Conservation (phyloP, 441 rosid genomes). For the Eugenia klotzschiana region DNA sequence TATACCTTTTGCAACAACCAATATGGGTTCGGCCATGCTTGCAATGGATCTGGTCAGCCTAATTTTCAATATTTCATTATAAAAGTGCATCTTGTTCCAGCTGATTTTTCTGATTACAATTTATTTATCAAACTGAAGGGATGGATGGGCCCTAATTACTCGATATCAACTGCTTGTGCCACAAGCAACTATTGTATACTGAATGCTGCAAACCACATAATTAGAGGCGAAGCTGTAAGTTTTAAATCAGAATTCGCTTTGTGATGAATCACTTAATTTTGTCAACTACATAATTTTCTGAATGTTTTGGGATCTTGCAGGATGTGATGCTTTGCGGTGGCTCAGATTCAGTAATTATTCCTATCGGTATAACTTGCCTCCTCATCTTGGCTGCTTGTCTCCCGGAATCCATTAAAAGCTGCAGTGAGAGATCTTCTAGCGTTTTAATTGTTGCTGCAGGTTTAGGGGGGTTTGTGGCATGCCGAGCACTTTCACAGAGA, state of each 20-base stretch:
- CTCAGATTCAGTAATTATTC: conserved; percentile 14
- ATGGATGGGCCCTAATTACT: conserved; percentile 28
- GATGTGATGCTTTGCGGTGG: conserved; percentile 24
- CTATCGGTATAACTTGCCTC: conserved; percentile 2
- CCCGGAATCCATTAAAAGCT: background rate
- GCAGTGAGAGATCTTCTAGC: background rate
- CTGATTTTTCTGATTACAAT: background rate
- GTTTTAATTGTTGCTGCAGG: background rate
- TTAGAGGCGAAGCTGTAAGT: conserved; percentile 18
- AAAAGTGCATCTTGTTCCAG: background rate
- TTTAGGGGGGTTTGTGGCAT: conserved; percentile 16
- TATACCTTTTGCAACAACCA: conserved; percentile 14
- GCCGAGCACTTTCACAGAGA: conserved; percentile 13
- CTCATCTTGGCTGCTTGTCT: background rate
- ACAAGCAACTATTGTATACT: conserved; percentile 21
- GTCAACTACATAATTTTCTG: background rate
- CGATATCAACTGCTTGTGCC: conserved; percentile 20
- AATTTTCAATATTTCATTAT: background rate
- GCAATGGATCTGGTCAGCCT: conserved; percentile 17
- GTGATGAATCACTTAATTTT: background rate
- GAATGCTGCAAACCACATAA: conserved; percentile 19
- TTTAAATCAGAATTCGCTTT: background rate
- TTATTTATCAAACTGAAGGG: conserved; percentile 7
- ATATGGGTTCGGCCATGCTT: conserved; percentile 16
- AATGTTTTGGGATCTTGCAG: background rate